phyloP scores from a whole-genome alignment of 2,329 filamentous ascomycete species.

The Nectriaceae sp. region DNA sequence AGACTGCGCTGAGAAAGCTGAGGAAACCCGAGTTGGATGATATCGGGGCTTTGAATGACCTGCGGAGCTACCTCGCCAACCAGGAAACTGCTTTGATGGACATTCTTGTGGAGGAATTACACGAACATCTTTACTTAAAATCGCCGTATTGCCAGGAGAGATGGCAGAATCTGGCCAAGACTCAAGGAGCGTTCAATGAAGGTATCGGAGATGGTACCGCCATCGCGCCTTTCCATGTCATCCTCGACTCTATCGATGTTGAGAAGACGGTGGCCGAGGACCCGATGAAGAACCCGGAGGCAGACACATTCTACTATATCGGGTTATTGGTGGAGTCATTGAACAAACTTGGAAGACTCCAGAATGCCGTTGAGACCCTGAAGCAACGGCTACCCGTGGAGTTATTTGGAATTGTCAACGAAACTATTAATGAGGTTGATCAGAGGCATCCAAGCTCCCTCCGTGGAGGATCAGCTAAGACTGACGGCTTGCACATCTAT shows the following conservation, averaged over 20 bases:
- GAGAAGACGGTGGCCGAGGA: constrained; percentile 74
- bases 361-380: constrained; percentile 83
- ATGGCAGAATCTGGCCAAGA: constrained; percentile 82
- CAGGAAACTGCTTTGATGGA: constrained; percentile 92
- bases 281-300: constrained; percentile 88
- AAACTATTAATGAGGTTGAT: constrained; percentile 92
- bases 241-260: constrained; percentile 63
- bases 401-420: constrained; percentile 89
- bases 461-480: constrained; percentile 54
- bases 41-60: constrained; percentile 84
- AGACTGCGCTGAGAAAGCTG: constrained; percentile 81
- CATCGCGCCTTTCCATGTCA: constrained; percentile 57
- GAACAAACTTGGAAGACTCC: constrained; percentile 84
- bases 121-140: constrained; percentile 96
- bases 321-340: constrained; percentile 83
- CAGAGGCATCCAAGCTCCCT: constrained; percentile 86
- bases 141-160: constrained; percentile 96
- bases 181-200: constrained; percentile 57
- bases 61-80: constrained; percentile 86
- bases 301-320: constrained; percentile 94
- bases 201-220: constrained; percentile 47
- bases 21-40: constrained; percentile 86
- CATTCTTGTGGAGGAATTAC: constrained; percentile 94
- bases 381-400: constrained; percentile 94
- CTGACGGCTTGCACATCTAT: constrained; percentile 62